Base-by-base conservation (phyloP, 257 asterid genomes). In the Paraleonurus japonicus region DNA sequence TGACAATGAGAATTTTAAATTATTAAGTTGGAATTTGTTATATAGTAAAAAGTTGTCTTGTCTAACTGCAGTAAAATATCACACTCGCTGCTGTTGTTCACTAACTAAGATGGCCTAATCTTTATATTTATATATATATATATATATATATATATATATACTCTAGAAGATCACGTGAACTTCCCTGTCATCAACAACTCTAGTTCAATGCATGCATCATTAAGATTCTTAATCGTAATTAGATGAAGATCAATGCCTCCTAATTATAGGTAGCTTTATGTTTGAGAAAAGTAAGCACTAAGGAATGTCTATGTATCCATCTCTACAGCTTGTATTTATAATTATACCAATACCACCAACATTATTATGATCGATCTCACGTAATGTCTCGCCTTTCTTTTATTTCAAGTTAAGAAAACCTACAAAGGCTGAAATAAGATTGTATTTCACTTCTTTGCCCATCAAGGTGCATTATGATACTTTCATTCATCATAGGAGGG, bases 261-360 rank as follows among this genome's bases (percentile, higher is more conserved):
- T 55, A 71, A 71, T 79, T 63, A 78, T 76, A 24, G 80, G 71
- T 85, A 81, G 86, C 88, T 85, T 87, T 81, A 61, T 83, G 78
- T 77, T 85, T 81, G 54, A 79, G 87, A 82, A 75, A 87, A 87
- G 90, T 87, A 85, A 78, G 79, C 77, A 62, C 79, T 76, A 87
- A 78, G 90, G 41, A 78, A 82, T 30, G 74, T 11, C 12, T 70
- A 13, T 78, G 48, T 27, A 16, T 67, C 22, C 15, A 15, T 71
- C 54, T 71, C 61, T 54, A 35, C 43, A 22, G 30, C 19, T 13
- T 24, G 16, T 35, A 35, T 35, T 35, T 35, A 13, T 7, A 11
- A 11, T 4, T 48, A 39, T 47, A 26, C 24, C 5, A 17, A 33
- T 35, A 65, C 73, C 23, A 68, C 68, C 76, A 43, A 74, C 23